Percentiles rank a stretch among this genome's conserved stretches.
phyloP scores from a whole-genome alignment of 2,329 filamentous ascomycete species.

The Acarospora socialis region DNA sequence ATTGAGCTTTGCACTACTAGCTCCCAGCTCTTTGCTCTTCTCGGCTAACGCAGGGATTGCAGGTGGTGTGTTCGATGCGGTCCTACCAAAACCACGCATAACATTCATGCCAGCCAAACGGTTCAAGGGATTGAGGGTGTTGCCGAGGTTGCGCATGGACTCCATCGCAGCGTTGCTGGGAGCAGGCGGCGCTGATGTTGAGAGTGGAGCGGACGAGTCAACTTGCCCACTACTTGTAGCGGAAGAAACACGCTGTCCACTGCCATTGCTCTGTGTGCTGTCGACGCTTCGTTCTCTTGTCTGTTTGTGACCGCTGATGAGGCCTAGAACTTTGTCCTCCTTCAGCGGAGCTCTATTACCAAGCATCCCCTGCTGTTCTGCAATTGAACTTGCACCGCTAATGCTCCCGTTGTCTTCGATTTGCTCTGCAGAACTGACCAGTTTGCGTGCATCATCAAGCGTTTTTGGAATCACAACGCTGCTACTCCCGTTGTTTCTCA shows the following conservation, averaged over 20 bases:
- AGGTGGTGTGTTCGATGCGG: constrained; percentile 28
- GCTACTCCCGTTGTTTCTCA: constrained; percentile 28
- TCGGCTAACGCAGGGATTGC: neutral
- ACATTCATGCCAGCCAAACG: constrained; percentile 60
- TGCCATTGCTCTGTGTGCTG: constrained; percentile 48
- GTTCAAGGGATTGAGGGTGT: constrained; percentile 67
- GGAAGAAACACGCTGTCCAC: constrained; percentile 25
- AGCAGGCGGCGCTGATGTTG: constrained; percentile 16
- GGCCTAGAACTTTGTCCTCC: constrained; percentile 55
- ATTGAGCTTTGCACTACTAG: constrained; percentile 40
- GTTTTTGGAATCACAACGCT: constrained; percentile 63
- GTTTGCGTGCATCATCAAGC: constrained; percentile 77
- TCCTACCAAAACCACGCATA: constrained; percentile 58
- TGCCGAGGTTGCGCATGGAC: constrained; percentile 68
- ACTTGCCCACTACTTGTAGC: constrained; percentile 11
- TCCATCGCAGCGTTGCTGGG: constrained; percentile 52
- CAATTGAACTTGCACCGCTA: constrained; percentile 38
- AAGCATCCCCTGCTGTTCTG: constrained; percentile 25
- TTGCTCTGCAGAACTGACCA: constrained; percentile 47
- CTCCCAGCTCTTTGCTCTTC: constrained; percentile 22
- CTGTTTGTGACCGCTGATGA: constrained; percentile 36
- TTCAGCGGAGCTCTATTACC: no score
- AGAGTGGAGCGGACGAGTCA: constrained; percentile 13
- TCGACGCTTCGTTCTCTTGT: constrained; percentile 63
- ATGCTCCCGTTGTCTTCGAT: constrained; percentile 36